Base-by-base conservation (phyloP, 2,329 filamentous ascomycete genomes). In the Neonectria magnoliae region DNA sequence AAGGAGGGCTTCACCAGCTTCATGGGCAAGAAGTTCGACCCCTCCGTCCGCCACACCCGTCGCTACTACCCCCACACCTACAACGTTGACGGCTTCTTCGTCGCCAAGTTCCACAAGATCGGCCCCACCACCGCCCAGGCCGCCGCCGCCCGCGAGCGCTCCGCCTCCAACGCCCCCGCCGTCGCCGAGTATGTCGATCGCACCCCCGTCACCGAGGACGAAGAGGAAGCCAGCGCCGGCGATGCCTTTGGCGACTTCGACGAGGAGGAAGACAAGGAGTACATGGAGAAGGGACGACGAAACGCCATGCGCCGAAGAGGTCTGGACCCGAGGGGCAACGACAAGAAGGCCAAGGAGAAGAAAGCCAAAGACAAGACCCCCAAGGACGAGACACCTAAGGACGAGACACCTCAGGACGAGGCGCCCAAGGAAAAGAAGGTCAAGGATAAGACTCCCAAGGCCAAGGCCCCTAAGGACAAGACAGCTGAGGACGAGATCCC, bases 21-120 rank as follows among this genome's bases (percentile, higher is more conserved):
- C 81, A 92, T 92, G 84, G 92, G 94, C 81, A 98, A 98, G 85
- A 89, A 88, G 64, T 99, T 99, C 81, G 92, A 97, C 77, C 87
- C 91, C 6, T 92, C 88, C 71, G 88, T 99, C 83, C 92, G 91
- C 76, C 84, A 94, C 77, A 94, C 94, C 16, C 85, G 93, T 69
- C 86, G 94, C 61, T 97, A 93, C 83, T 97, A 97, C 81, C 93
- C 94, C 1, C 93, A 97, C 78, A 88, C 91, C 20, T 93, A 96
- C 83, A 97, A 98, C 81, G 94, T 99, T 36, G 96, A 98, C 78
- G 96, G 96, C 69, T 99, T 99, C 89, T 99, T 94, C 78, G 96
- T 99, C 66, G 93, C 94, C 75, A 99, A 99, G 81, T 92, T 99
- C 82, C 94, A 97, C 81, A 99, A 99, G 86, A 88, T 88, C 16